Percentiles rank a stretch among this genome's conserved stretches.
Conservation (phyloP, 1,284 basidiomycete species). For the Ceratobasidium sp. region DNA sequence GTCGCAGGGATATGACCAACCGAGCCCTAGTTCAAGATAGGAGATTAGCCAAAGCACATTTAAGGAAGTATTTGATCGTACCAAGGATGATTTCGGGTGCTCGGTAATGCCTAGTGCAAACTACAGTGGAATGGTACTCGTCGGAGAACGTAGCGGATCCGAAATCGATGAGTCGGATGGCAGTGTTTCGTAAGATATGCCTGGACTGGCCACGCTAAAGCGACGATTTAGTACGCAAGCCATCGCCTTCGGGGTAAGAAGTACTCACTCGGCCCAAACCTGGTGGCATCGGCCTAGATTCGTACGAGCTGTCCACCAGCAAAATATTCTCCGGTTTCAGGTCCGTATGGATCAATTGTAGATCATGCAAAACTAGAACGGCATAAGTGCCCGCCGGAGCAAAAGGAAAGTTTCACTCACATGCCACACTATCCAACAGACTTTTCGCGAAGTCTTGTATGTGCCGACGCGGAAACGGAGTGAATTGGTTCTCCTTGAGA, state of each 20-base stretch:
- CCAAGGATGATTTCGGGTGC: constrained; percentile 99
- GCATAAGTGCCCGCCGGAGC: constrained; percentile 40
- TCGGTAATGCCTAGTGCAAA: constrained; percentile 97
- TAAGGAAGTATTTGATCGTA: constrained; percentile 58
- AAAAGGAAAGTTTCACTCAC: constrained; percentile 66
- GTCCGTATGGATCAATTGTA: constrained; percentile 96
- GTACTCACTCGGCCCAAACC: constrained; percentile 41
- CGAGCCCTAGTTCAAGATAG: constrained; percentile 72
- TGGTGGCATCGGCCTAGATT: constrained; percentile 38
- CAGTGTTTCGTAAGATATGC: constrained; percentile 86
- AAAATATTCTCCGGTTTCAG: constrained; percentile 99
- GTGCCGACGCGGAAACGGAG: constrained; percentile 94
- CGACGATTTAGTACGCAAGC: not conserved
- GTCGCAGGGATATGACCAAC: constrained; percentile 99
- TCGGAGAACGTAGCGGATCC: constrained; percentile 98
- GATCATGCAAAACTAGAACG: constrained; percentile 85
- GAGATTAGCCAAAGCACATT: constrained; percentile 21
- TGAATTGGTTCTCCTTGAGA: constrained; percentile 97
- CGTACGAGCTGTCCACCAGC: constrained; percentile 75
- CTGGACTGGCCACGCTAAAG: constrained; percentile 58
- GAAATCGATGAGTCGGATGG: constrained; percentile 98
- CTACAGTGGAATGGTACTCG: constrained; percentile 98
- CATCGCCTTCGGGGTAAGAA: not conserved
- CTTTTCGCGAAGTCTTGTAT: constrained; percentile 97
- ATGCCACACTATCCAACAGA: constrained; percentile 93